Conservation (phyloP, 257 asterid species). For the Paraleonurus japonicus region DNA sequence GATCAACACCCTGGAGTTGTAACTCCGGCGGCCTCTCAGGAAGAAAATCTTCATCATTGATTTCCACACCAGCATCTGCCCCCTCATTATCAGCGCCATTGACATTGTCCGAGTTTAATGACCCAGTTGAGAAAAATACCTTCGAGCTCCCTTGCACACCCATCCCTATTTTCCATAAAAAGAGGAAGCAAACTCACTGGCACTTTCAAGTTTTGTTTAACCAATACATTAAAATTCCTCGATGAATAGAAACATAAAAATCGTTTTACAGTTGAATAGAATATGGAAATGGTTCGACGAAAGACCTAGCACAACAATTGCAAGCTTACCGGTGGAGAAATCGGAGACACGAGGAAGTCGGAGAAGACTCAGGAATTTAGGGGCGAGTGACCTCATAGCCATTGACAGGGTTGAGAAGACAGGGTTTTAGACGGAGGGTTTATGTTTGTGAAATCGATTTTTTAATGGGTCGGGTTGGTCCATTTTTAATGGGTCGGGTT, state of each 20-base stretch:
- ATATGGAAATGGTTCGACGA: not conserved
- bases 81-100: slow-evolving; percentile 33
- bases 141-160: slow-evolving; percentile 47
- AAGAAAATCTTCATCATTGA: slow-evolving; percentile 58
- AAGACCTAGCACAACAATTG: slow-evolving; percentile 2
- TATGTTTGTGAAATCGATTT: not conserved
- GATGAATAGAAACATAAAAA: not conserved
- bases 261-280: not conserved
- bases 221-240: not conserved
- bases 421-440: slow-evolving; percentile 23
- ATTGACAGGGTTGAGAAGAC: not conserved
- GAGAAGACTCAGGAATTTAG: slow-evolving; percentile 41
- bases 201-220: slow-evolving; percentile 2
- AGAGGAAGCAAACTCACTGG: not conserved
- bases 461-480: not conserved
- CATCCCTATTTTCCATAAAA: slow-evolving; percentile 33
- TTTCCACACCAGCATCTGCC: slow-evolving; percentile 25
- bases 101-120: slow-evolving; percentile 30
- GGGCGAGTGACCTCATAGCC: slow-evolving; percentile 47
- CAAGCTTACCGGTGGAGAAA: slow-evolving; percentile 34
- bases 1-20: slow-evolving; percentile 81
- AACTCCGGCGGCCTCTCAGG: slow-evolving; percentile 66
- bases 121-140: slow-evolving; percentile 53
- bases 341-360: slow-evolving; percentile 30
- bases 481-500: not conserved